Percentiles rank a stretch among this genome's conserved stretches.
These are phyloP conservation scores for Lactuca saligna DNA, from an alignment of 129 eudicot genomes.

Conservation along the genomic window DNA sequence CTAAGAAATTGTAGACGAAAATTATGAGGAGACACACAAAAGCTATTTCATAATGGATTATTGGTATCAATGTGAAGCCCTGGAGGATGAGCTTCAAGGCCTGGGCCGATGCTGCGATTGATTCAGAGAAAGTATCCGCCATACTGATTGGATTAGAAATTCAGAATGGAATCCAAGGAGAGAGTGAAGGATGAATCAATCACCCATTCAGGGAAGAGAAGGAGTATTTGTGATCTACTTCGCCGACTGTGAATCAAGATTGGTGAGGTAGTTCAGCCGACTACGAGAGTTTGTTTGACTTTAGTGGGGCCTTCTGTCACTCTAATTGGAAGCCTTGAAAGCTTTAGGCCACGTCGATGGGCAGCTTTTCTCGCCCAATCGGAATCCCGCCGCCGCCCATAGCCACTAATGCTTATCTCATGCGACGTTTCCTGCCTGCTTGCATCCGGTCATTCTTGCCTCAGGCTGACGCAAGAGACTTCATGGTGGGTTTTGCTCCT, in stretches of 20 bases:
- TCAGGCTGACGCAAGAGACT: no score
- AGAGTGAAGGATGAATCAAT: neutral
- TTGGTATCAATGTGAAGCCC: constrained; percentile 46
- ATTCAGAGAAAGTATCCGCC: neutral
- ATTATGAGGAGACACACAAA: constrained; percentile 22
- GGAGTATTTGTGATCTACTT: neutral
- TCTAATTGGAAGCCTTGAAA: no score
- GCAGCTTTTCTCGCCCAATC: no score
- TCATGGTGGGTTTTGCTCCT: no score
- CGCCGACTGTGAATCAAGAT: neutral
- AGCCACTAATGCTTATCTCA: no score
- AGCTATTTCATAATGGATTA: constrained; percentile 40
- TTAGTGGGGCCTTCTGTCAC: neutral
- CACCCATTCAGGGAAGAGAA: no score
- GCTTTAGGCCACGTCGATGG: no score
- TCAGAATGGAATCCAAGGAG: no score
- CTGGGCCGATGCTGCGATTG: constrained; percentile 16
- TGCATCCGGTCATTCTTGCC: no score
- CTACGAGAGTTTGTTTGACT: neutral
- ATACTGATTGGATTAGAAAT: neutral
- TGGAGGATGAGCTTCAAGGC: constrained; percentile 38
- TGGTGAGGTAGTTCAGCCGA: neutral
- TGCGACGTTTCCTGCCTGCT: no score
- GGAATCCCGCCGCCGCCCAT: no score
- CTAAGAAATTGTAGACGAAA: constrained; percentile 59